phyloP scores from a whole-genome alignment of 2,329 filamentous ascomycete species.

The Botrytis galanthina region DNA sequence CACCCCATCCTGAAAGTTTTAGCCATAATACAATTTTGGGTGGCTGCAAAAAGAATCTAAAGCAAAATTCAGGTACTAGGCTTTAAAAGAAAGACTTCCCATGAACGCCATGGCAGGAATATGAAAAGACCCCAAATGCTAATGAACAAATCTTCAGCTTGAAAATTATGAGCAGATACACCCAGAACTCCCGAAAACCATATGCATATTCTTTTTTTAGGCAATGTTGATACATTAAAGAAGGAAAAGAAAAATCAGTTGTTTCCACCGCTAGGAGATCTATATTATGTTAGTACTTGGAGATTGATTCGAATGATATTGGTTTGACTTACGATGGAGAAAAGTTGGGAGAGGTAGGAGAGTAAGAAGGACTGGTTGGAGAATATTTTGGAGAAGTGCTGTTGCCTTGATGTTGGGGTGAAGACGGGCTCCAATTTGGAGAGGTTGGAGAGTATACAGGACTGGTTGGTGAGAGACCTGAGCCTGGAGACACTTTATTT shows the following conservation, averaged over 20 bases:
- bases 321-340: slow-evolving; percentile 32
- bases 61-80: not conserved
- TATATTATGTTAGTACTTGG: slow-evolving; percentile 22
- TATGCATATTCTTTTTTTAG: slow-evolving; percentile 27
- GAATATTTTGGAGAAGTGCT: slow-evolving; percentile 43
- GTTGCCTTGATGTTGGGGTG: slow-evolving; percentile 32
- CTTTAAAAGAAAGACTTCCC: slow-evolving; percentile 18
- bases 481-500: slow-evolving; percentile 33
- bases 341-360: slow-evolving; percentile 35
- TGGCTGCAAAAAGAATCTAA: slow-evolving; percentile 20
- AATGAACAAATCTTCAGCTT: slow-evolving; percentile 21
- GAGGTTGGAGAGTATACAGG: slow-evolving; percentile 37
- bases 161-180: slow-evolving; percentile 16
- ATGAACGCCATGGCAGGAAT: slow-evolving; percentile 15
- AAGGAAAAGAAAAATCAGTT: slow-evolving; percentile 18
- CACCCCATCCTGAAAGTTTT: slow-evolving; percentile 16
- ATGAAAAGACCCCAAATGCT: slow-evolving; percentile 22
- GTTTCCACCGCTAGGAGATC: slow-evolving; percentile 32
- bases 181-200: slow-evolving; percentile 21
- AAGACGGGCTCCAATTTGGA: slow-evolving; percentile 37
- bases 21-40: slow-evolving; percentile 26
- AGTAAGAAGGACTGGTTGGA: slow-evolving; percentile 33
- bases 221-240: slow-evolving; percentile 35
- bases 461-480: slow-evolving; percentile 36
- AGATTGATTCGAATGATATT: not conserved